These are phyloP conservation scores for Fusarium sambucinum DNA, from an alignment of 2,329 filamentous ascomycete species.

Conservation along the genomic window DNA sequence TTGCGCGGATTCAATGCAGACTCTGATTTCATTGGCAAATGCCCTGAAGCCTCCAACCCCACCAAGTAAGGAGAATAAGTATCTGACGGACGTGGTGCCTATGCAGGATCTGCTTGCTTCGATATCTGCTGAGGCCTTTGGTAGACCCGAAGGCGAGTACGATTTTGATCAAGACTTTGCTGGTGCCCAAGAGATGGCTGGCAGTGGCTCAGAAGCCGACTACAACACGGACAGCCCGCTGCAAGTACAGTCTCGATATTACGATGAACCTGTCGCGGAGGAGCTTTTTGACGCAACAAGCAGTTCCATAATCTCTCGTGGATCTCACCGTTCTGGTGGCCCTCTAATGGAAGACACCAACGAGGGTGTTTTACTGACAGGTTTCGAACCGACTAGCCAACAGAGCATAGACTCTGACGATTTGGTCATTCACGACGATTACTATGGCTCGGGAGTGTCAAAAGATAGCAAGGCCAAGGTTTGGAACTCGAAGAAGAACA, in stretches of 20 bases:
- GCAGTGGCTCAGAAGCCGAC: slow-evolving; percentile 51
- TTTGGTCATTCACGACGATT: slow-evolving; percentile 81
- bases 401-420: slow-evolving; percentile 67
- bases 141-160: slow-evolving; percentile 69
- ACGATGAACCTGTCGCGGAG: slow-evolving; percentile 58
- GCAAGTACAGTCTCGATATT: slow-evolving; percentile 61
- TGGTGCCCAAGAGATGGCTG: slow-evolving; percentile 63
- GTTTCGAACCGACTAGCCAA: slow-evolving; percentile 48
- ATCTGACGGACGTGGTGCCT: slow-evolving; percentile 86
- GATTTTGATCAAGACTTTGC: slow-evolving; percentile 74
- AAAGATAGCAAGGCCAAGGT: slow-evolving; percentile 77
- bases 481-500: slow-evolving; percentile 83
- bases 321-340: slow-evolving; percentile 13
- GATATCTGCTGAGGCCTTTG: slow-evolving; percentile 87
- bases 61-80: slow-evolving; percentile 85
- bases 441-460: slow-evolving; percentile 74
- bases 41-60: slow-evolving; percentile 86
- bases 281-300: slow-evolving; percentile 63
- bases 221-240: slow-evolving; percentile 54
- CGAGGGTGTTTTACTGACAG: slow-evolving; percentile 54
- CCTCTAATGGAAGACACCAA: slow-evolving; percentile 53
- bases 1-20: slow-evolving; percentile 97
- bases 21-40: slow-evolving; percentile 81
- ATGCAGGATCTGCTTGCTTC: slow-evolving; percentile 90
- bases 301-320: slow-evolving; percentile 48